These are phyloP conservation scores for Xylaria bambusicola DNA, from an alignment of 495 filamentous ascomycete species.

Conservation along the genomic window DNA sequence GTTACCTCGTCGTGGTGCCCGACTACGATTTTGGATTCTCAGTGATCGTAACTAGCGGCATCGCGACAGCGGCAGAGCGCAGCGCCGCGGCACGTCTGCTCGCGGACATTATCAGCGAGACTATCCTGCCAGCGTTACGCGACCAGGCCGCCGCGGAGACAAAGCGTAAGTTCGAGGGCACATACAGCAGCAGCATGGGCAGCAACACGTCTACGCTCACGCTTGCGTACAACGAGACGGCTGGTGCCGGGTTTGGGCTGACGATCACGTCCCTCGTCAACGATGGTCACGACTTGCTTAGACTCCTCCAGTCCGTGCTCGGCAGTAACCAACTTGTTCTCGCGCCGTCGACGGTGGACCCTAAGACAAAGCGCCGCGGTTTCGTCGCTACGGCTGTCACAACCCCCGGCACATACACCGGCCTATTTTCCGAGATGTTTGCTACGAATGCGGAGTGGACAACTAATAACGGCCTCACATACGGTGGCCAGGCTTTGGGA, in stretches of 20 bases:
- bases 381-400: slow-evolving; percentile 26
- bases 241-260: slow-evolving; percentile 29
- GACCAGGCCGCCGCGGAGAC: slow-evolving; percentile 37
- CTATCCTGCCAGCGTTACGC: slow-evolving; percentile 37
- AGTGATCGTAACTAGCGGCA: slow-evolving; percentile 33
- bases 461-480: slow-evolving; percentile 28
- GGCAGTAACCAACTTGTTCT: slow-evolving; percentile 24
- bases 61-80: slow-evolving; percentile 10
- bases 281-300: slow-evolving; percentile 40
- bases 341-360: slow-evolving; percentile 32
- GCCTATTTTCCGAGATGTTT: slow-evolving; percentile 26
- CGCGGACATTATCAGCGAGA: slow-evolving; percentile 33
- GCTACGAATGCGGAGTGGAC: slow-evolving; percentile 28
- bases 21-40: slow-evolving; percentile 46
- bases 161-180: slow-evolving; percentile 29
- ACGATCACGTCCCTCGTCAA: slow-evolving; percentile 37
- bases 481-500: slow-evolving; percentile 29
- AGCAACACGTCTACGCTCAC: slow-evolving; percentile 40
- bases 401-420: slow-evolving; percentile 8
- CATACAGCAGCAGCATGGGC: slow-evolving; percentile 28
- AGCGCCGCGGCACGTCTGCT: slow-evolving; percentile 16
- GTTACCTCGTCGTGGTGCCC: slow-evolving; percentile 39
- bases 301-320: slow-evolving; percentile 1
- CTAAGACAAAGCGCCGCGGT: slow-evolving; percentile 13
- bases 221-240: slow-evolving; percentile 28